These are phyloP conservation scores for Sindora glabra DNA, from an alignment of 306 rosid genomes.

Conservation along the genomic window DNA sequence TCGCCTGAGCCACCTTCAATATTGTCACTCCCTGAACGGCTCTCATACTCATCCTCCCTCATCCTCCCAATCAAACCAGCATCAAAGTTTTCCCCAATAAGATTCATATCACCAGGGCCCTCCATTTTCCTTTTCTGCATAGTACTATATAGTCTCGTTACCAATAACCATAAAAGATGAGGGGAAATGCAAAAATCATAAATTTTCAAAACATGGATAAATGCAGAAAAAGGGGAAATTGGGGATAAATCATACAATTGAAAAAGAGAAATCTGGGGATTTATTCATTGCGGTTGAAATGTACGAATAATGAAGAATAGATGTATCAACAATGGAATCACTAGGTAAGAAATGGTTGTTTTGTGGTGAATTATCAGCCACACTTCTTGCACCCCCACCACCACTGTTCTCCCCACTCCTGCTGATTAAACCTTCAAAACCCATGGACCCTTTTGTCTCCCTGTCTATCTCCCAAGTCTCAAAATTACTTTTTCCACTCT, in stretches of 20 bases:
- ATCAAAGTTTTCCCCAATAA: constrained; percentile 53
- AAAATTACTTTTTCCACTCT: no score
- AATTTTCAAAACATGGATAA: not conserved
- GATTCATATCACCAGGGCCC: constrained; percentile 39
- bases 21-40: constrained; percentile 82
- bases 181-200: not conserved
- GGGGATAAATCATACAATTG: constrained; percentile 30
- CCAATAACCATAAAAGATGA: not conserved
- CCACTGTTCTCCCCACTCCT: constrained; percentile 16
- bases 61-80: constrained; percentile 37
- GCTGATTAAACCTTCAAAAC: constrained; percentile 35
- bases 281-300: constrained; percentile 25
- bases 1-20: constrained; percentile 74
- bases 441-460: no score
- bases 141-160: constrained; percentile 19
- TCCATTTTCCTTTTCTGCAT: constrained; percentile 64
- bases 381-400: constrained; percentile 18
- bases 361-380: constrained; percentile 29
- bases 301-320: constrained; percentile 17
- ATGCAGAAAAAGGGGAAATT: not conserved
- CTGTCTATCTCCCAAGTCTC: no score
- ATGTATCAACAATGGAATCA: constrained; percentile 27
- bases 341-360: constrained; percentile 12
- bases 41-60: constrained; percentile 74
- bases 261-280: constrained; percentile 27